Evolutionary conservation across 352 stramenopile genomes (phyloP), one percentile per base, ranked within the genome.

Genomic region (Phytophthora meadii): DNA sequence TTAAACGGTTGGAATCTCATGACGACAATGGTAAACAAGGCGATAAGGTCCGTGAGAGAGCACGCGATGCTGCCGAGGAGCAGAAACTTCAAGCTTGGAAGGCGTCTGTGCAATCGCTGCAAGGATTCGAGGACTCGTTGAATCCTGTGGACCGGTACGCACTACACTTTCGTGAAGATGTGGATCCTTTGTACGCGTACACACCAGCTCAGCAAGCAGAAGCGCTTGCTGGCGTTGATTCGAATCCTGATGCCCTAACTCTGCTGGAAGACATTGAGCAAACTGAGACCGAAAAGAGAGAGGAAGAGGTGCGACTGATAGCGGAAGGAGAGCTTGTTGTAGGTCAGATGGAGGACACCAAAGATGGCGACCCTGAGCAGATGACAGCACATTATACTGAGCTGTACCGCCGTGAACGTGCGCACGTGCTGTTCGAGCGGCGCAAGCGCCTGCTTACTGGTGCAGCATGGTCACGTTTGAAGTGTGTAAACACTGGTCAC

Each of bases 131-230:
- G 55, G 87, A 94, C 57, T 96, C 90, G 22, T 76, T 99, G 28
- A 95, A 92, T 28, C 81, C 93, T 6, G 88, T 98, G 1, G 97
- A 99, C 62, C 79, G 91, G 1, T 98, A 99, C 61, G 96, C 92
- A 12, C 71, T 99, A 4, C 76, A 95, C 25, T 96, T 98, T 41
- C 91, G 94, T 37, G 86, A 97, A 68, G 73, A 96, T 22, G 87
- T 98, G 46, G 95, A 99, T 59, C 95, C 88, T 59, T 49, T 90
- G 27, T 92, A 81, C 59, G 66, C 81, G 15, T 90, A 93, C 25
- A 81, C 70, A 12, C 70, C 65, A 34, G 70, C 70, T 22, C 69
- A 77, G 14, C 69, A 77, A 64, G 69, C 59, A 2, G 65, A 54
- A 50, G 69, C 64, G 27, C 64, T 77, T 49, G 69, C 70, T 17